Conservation (phyloP, 805 yeast genomes). For the Pichia insulana region DNA sequence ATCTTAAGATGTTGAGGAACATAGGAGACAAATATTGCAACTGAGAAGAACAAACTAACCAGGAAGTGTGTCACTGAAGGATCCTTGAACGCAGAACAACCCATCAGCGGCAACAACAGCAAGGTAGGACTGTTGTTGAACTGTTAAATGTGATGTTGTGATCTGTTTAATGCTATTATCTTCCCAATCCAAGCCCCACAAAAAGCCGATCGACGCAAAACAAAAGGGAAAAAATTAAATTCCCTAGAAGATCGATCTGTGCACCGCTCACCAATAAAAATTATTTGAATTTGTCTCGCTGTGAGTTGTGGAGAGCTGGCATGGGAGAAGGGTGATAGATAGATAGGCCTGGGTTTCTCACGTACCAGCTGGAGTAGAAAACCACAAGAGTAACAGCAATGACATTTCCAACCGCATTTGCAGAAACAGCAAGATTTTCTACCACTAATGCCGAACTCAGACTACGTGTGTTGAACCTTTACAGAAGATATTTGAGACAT, state of each 20-base stretch:
- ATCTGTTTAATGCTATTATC: too few species aligned
- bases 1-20: conserved; percentile 67
- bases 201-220: too few species aligned
- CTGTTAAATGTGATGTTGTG: too few species aligned
- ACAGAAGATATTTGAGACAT: conserved; percentile 65
- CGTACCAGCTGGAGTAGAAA: neutral
- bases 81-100: conserved; percentile 31
- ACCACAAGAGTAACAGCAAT: conserved; percentile 10
- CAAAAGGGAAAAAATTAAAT: too few species aligned
- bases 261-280: too few species aligned
- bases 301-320: neutral
- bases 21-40: conserved; percentile 65
- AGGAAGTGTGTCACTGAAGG: conserved; percentile 43
- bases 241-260: too few species aligned
- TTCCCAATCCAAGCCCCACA: too few species aligned
- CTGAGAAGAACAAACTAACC: conserved; percentile 44
- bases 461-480: conserved; percentile 55
- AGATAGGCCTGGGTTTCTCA: neutral
- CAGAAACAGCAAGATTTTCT: conserved; percentile 68
- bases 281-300: too few species aligned
- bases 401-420: conserved; percentile 76
- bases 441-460: conserved; percentile 53
- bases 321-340: neutral
- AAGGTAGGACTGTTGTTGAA: too few species aligned
- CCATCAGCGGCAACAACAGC: neutral